Base-by-base conservation (phyloP, 495 filamentous ascomycete species). In the Daldinia concentrica region DNA sequence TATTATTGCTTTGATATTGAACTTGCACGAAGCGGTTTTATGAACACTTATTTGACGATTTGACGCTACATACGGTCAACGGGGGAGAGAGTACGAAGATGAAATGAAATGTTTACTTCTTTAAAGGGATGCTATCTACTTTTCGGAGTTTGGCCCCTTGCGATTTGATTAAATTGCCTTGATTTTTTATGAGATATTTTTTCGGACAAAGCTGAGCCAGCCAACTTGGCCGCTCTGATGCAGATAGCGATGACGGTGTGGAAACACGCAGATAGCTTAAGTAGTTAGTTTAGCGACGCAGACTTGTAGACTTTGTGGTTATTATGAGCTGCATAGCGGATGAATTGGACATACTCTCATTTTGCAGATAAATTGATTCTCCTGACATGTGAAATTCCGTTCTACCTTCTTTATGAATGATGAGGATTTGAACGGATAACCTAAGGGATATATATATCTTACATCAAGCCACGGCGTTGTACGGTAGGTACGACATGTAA, bases 201-300 rank as follows among this genome's bases (percentile, higher is more conserved):
- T 34, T 22, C 27, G 24, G 17, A 54, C 45, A 27, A 15, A 60
- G 59, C 32, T 55, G 61, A 62, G 66, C 65, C 66, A 73, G 52
- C 71, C 34, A 73, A 69, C 66, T 73, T 73, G 71, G 66, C 66
- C 71, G 62, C 60, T 68, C 58, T 63, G 54, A 61, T 62, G 24
- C 41, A 32, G 58, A 64, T 54, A 48, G 43, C 37, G 36, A 37
- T 19, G 36, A 17, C 14, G 24, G 26, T 17, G 58, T 63, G 58
- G 17, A 26, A 30, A 54, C 15, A 30, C 50, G 50, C 26, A 54
- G 50, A 54, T 54, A 54, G 50, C 50, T 30, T 37, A 63, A 6
- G 43, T 58, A 34, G 32, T 34, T 34, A 24, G 54, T 58, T 58
- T 26, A 19, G 27, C 43, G 8, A 17, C 12, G 51, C 29, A 58